phyloP scores from a whole-genome alignment of 805 yeast genomes.

The Barnettozyma botsteinii region DNA sequence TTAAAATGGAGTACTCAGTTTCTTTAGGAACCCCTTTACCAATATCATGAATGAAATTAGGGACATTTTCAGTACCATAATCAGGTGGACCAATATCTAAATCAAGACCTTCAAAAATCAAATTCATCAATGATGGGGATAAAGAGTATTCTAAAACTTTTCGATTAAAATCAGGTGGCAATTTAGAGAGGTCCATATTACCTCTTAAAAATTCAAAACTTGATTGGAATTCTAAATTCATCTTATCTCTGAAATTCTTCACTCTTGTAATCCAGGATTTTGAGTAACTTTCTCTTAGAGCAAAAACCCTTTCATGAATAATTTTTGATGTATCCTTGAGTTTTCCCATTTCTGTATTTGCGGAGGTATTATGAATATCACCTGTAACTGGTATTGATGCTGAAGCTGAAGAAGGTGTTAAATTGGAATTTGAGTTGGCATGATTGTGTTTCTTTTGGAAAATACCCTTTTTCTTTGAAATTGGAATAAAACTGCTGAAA shows the following conservation, averaged over 20 bases:
- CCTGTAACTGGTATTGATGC: conserved; percentile 1
- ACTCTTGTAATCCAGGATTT: conserved; percentile 70
- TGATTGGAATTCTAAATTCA: conserved; percentile 34
- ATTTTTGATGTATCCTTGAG: background rate
- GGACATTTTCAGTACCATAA: conserved; percentile 44
- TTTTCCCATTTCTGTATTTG: background rate
- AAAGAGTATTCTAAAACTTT: conserved; percentile 41
- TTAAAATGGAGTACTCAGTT: conserved; percentile 56
- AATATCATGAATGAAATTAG: conserved; percentile 57
- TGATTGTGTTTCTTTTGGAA: conserved; percentile 3
- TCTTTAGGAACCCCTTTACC: conserved; percentile 84
- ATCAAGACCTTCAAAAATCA: conserved; percentile 43
- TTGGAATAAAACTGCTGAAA: conserved; percentile 7
- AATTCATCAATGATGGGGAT: conserved; percentile 48
- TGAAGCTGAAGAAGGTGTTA: conserved; percentile 2
- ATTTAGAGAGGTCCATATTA: conserved; percentile 24
- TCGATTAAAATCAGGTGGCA: conserved; percentile 38
- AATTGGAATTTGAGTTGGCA: background rate
- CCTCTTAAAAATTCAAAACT: conserved; percentile 41
- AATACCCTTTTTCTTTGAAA: conserved; percentile 4
- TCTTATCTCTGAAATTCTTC: conserved; percentile 37
- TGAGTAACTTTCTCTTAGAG: conserved; percentile 43
- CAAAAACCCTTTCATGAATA: conserved; percentile 5
- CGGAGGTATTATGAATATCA: background rate
- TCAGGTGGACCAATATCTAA: conserved; percentile 45